phyloP scores from a whole-genome alignment of 1,284 basidiomycete species.

The Malassezia nana region DNA sequence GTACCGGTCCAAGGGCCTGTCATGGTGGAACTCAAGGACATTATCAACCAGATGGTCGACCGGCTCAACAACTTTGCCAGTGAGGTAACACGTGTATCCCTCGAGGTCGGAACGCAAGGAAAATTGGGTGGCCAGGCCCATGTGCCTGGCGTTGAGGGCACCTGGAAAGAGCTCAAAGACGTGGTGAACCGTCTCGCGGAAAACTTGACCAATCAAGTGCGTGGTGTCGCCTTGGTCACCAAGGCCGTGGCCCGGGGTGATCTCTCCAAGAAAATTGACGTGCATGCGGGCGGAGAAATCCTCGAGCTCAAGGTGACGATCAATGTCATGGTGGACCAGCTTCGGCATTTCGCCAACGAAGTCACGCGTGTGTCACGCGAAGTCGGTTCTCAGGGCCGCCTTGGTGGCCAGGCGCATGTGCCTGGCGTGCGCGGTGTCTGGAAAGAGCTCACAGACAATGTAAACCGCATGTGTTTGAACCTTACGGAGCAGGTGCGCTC shows the following conservation, averaged over 20 bases:
- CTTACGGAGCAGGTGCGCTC: slow-evolving; percentile 85
- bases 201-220: slow-evolving; percentile 75
- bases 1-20: slow-evolving; percentile 90
- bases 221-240: slow-evolving; percentile 90
- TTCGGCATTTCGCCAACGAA: slow-evolving; percentile 83
- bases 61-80: slow-evolving; percentile 81
- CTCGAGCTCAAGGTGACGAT: slow-evolving; percentile 95
- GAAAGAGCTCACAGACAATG: slow-evolving; percentile 54
- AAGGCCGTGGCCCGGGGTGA: slow-evolving; percentile 94
- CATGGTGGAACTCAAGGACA: slow-evolving; percentile 95
- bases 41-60: slow-evolving; percentile 86
- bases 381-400: slow-evolving; percentile 34
- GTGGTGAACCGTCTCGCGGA: slow-evolving; percentile 48
- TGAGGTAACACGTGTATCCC: slow-evolving; percentile 84
- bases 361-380: slow-evolving; percentile 78
- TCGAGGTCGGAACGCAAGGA: slow-evolving; percentile 59
- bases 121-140: slow-evolving; percentile 48
- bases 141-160: slow-evolving; percentile 48
- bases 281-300: slow-evolving; percentile 91
- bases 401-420: slow-evolving; percentile 48
- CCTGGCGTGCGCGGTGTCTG: slow-evolving; percentile 48
- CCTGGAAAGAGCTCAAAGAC: slow-evolving; percentile 49
- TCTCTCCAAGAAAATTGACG: slow-evolving; percentile 87
- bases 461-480: slow-evolving; percentile 84
- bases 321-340: slow-evolving; percentile 84